Conservation (phyloP, 768 basidiomycete genomes). For the Saitozyma podzolica region DNA sequence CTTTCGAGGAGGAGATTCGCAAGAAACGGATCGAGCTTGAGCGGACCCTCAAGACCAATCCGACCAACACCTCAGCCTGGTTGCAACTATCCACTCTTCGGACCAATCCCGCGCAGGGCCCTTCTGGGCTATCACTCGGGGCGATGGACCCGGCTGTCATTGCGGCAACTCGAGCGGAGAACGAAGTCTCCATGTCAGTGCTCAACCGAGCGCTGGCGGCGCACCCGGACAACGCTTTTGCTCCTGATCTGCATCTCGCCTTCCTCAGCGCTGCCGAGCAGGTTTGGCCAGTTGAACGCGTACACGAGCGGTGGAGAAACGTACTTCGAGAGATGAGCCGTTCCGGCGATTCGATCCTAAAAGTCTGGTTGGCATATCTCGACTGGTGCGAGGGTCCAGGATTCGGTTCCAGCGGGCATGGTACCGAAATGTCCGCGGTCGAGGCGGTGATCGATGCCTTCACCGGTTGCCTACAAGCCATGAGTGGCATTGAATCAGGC, state of each 20-base stretch:
- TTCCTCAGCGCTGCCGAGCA: slow-evolving; percentile 48
- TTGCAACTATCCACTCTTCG: too few relatives aligned
- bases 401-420: slow-evolving; percentile 26
- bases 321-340: slow-evolving; percentile 38
- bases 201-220: slow-evolving; percentile 48
- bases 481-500: slow-evolving; percentile 16
- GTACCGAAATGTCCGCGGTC: slow-evolving; percentile 21
- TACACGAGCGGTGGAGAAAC: slow-evolving; percentile 48
- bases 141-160: too few relatives aligned
- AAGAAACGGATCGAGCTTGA: too few relatives aligned
- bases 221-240: slow-evolving; percentile 25
- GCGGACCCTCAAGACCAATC: too few relatives aligned
- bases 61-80: too few relatives aligned
- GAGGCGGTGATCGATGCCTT: slow-evolving; percentile 50
- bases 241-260: slow-evolving; percentile 42
- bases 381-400: slow-evolving; percentile 50
- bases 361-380: slow-evolving; percentile 51
- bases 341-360: neutral
- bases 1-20: too few relatives aligned
- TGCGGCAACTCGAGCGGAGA: too few relatives aligned
- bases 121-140: too few relatives aligned
- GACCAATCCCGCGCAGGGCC: too few relatives aligned
- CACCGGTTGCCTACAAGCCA: slow-evolving; percentile 36
- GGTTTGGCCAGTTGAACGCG: slow-evolving; percentile 44
- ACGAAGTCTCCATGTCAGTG: slow-evolving; percentile 52